These are phyloP conservation scores for Candida ortonii DNA, from an alignment of 805 yeast species.

Conservation along the genomic window DNA sequence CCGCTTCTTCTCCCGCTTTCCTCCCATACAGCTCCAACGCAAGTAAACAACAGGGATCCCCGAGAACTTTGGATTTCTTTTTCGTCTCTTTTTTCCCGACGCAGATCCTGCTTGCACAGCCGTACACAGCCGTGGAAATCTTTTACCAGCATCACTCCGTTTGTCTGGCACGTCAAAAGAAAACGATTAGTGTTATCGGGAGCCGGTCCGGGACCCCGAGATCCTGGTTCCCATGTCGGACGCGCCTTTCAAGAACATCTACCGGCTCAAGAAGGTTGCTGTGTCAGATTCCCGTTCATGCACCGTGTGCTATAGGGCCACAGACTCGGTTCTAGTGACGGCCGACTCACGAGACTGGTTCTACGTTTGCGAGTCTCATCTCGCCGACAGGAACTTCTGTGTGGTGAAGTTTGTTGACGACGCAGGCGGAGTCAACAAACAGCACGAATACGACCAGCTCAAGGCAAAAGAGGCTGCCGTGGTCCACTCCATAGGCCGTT, in stretches of 20 bases:
- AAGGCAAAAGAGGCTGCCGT: constrained; percentile 23
- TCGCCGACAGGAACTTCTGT: constrained; percentile 45
- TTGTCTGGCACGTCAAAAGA: too few species aligned
- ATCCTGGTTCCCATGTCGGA: too few species aligned
- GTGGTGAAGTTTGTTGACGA: constrained; percentile 34
- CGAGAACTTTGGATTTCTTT: too few species aligned
- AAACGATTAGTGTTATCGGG: too few species aligned
- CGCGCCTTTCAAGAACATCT: constrained; percentile 32
- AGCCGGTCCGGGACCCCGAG: too few species aligned
- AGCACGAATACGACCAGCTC: constrained; percentile 23
- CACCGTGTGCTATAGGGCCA: constrained; percentile 48
- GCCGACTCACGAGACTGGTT: constrained; percentile 47
- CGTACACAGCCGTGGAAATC: too few species aligned
- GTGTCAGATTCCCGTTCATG: constrained; percentile 44
- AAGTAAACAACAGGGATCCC: too few species aligned
- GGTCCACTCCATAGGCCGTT: constrained; percentile 35
- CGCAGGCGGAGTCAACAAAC: constrained; percentile 15
- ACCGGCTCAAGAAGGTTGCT: constrained; percentile 42
- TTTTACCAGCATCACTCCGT: too few species aligned
- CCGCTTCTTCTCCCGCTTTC: too few species aligned
- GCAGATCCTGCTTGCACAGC: too few species aligned
- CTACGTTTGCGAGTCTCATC: constrained; percentile 48
- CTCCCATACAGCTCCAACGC: too few species aligned
- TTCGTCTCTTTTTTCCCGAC: too few species aligned
- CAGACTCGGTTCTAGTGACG: constrained; percentile 44